Base-by-base conservation (phyloP, 306 rosid genomes). In the Vachellia pachyceras region DNA sequence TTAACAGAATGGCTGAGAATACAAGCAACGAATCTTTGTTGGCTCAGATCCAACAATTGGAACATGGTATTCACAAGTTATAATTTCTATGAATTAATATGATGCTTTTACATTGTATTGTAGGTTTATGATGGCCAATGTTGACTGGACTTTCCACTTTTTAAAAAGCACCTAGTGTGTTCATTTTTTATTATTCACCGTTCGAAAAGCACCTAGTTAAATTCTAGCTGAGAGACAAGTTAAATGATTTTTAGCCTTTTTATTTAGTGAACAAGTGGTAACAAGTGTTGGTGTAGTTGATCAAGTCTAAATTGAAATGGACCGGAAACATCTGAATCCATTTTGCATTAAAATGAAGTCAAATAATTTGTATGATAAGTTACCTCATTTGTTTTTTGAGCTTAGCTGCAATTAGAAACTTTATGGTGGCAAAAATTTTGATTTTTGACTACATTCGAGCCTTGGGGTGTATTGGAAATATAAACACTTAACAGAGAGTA, bases 31-130 rank as follows among this genome's bases (percentile, higher is more conserved):
- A 88, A 9, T 76, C 94, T 1, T 73, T 81, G 87, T 39, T 84
- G 79, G 79, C 91, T 75, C 95, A 91, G 60, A 93, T 91, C 80
- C 90, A 78, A 77, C 93, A 86, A 82, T 76, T 95, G 87, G 97
- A 95, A 85, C 89, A 81, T 14, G 99, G 99, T 95, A 86, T 76
- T 73, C 74, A 11, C 36, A 25, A 52, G 80, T 64, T 69, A 29
- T 69, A 29, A 10, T 39, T 36, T 81, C 18, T 40, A 39, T 54
- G 42, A 23, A 22, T 72, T 57, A 45, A 47, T 44, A 58, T 61
- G 50, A 57, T 68, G 47, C 57, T 83, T 49, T 69, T 61, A 45
- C 36, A 69, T n/a, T 85, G 45, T 50, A 25, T 13, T 35, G 10
- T 77, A 54, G 60, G 18, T 17, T 55, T 61, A 0, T 39, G 40